Base-by-base conservation (phyloP, 2,329 filamentous ascomycete genomes). In the Sporothrix pallida region DNA sequence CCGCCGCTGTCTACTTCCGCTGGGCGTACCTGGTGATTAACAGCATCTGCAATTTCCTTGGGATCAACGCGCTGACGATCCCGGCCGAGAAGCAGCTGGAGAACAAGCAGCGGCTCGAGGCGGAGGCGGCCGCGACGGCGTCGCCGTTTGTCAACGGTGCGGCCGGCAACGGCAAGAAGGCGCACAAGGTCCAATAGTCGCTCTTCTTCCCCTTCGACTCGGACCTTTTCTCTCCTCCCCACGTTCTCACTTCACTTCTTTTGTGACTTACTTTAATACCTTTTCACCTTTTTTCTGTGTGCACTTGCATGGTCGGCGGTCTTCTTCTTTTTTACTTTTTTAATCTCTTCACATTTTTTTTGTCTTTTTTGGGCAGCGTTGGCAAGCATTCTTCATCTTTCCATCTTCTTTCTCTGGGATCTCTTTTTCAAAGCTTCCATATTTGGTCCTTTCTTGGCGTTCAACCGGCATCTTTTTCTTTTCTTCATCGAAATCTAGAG, bases 11-110 rank as follows among this genome's bases (percentile, higher is more conserved):
- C 2, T 99, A 99, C 83, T 95, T 93, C 82, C 90, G 92, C 77
- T 99, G 96, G 96, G 96, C 96, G 0, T 92, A 92, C 78, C 86
- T 97, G 58, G 95, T 98, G 67, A 94, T 97, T 79, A 92, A 91
- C 76, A 93, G 92, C 80, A 98, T 99, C 78, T 98, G 96, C 84
- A 87, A 91, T 72, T 98, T 93, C 83, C 85, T 99, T 31, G 94
- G 93, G 75, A 99, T 99, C 85, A 96, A 95, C 80, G 97, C 95
- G 79, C 84, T 99, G 77, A 98, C 95, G 0, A 98, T 99, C 75
- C 89, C 89, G 12, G 81, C 82, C 76, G 86, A 88, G 76, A 91
- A 91, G 83, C 87, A 88, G 80, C 78, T 84, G 67, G 87, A 86
- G 78, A 89, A 89, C 79, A 82, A 83, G 80, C 79, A 81, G 76